Base-by-base conservation (phyloP, 108 stramenopile genomes). In the Cylindrotheca closterium region DNA sequence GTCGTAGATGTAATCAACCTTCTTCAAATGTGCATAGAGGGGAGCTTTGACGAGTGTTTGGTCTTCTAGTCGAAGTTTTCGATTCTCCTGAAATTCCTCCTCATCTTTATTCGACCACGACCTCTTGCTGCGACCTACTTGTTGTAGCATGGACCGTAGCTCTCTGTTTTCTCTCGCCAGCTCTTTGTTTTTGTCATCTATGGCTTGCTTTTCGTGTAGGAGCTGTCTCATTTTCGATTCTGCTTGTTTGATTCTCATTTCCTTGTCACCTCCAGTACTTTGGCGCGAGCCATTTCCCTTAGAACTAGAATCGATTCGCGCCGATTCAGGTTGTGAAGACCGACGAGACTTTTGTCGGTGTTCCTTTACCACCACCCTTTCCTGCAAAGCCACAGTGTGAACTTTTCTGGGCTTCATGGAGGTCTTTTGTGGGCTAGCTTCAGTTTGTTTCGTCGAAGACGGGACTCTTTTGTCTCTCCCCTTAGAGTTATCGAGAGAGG, bases 81-180 rank as follows among this genome's bases (percentile, higher is more conserved):
- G 47, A 17, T 22, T 48, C 21, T 24, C 49, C 12, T 34, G 25
- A 42, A 61, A 67, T 32, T 62, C 45, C 49, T 74, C 66, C 46
- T 67, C 60, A 32, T 74, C 73, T 3, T 66, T 53, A 2, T 51
- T 17, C 23, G 49, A 51, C 65, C 72, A 54, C 50, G 15, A 4
- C 15, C n/a, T 45, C 30, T 34, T 30, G 46, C 18, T 17, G 21
- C 58, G 24, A 29, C 55, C 51, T 22, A 47, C 60, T 62, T 55
- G 33, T 47, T 63, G 56, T 2, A 47, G 62, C 17, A 26, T 21
- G 7, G 34, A 30, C 17, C 26, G 58, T 2, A 74, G 47, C 23
- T 56, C 37, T 15, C 42, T 48, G 46, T 74, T 74, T 58, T 74
- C 73, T 19, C 30, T 57, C 57, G 67, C 60, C 2, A 74, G 48